phyloP scores from a whole-genome alignment of 2,329 filamentous ascomycete genomes.

The Ophiosphaerella herpotricha region DNA sequence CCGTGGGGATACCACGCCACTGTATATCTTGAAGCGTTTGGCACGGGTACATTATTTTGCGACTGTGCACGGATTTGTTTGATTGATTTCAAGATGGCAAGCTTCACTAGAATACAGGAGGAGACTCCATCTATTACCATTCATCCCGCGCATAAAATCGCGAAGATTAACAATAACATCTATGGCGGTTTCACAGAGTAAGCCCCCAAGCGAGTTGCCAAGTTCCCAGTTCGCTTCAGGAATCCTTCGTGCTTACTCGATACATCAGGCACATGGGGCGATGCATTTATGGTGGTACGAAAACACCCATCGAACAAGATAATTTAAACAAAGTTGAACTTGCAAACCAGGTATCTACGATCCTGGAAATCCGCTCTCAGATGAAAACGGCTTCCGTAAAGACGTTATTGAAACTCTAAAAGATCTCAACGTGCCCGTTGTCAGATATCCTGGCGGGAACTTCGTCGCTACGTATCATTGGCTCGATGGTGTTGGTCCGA shows the following conservation, averaged over 20 bases:
- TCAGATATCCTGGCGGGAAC: constrained; percentile 82
- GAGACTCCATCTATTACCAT: constrained; percentile 67
- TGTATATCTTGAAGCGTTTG: not conserved
- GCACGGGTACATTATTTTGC: not conserved
- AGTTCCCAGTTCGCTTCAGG: constrained; percentile 3
- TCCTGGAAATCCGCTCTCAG: constrained; percentile 72
- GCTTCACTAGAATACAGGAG: constrained; percentile 70
- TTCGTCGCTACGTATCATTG: constrained; percentile 86
- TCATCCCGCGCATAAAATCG: constrained; percentile 67
- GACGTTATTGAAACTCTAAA: constrained; percentile 76
- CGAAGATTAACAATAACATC: constrained; percentile 77
- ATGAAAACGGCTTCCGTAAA: constrained; percentile 74
- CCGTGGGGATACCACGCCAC: constrained; percentile 6
- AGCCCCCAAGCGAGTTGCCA: constrained; percentile 31
- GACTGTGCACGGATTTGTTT: not conserved
- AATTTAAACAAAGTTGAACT: not conserved
- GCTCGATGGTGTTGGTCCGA: constrained; percentile 78
- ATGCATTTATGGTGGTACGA: constrained; percentile 71
- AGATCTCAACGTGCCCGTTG: constrained; percentile 75
- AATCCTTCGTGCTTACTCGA: constrained; percentile 25
- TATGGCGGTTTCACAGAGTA: constrained; percentile 87
- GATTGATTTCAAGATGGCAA: constrained; percentile 62
- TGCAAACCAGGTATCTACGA: constrained; percentile 71
- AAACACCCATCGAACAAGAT: not conserved
- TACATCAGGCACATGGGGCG: constrained; percentile 76